Percentiles rank a stretch among this genome's conserved stretches.
phyloP scores from a whole-genome alignment of 1,284 basidiomycete species.

The Cutaneotrichosporon sp. region DNA sequence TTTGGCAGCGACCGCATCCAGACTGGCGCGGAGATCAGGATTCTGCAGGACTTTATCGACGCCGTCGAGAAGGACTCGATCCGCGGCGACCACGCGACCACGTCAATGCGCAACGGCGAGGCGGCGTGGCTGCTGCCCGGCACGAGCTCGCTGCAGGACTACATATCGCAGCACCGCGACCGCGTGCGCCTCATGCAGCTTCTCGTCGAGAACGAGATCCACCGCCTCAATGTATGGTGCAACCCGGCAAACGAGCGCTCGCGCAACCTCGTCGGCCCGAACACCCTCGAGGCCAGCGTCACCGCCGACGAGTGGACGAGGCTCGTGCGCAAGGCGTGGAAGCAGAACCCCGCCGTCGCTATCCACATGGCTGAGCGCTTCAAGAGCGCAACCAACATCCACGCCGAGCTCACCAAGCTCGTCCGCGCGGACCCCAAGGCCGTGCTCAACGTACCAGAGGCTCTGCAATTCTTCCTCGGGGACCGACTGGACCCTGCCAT shows the following conservation, averaged over 20 bases:
- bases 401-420: slow-evolving; percentile 67
- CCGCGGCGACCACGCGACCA: slow-evolving; percentile 61
- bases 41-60: slow-evolving; percentile 75
- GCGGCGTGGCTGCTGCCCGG: slow-evolving; percentile 50
- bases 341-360: slow-evolving; percentile 73
- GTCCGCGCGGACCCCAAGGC: slow-evolving; percentile 68
- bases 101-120: slow-evolving; percentile 59
- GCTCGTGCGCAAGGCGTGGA: slow-evolving; percentile 73
- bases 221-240: slow-evolving; percentile 79
- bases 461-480: slow-evolving; percentile 72
- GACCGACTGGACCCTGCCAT: slow-evolving; percentile 56
- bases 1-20: slow-evolving; percentile 89
- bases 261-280: slow-evolving; percentile 41
- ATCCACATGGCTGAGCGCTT: slow-evolving; percentile 82
- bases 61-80: slow-evolving; percentile 70
- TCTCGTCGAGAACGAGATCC: slow-evolving; percentile 85
- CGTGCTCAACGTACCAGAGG: slow-evolving; percentile 71
- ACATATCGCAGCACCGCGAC: slow-evolving; percentile 57
- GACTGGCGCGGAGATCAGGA: slow-evolving; percentile 78
- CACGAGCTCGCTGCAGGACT: slow-evolving; percentile 53
- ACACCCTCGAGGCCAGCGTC: not conserved
- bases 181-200: slow-evolving; percentile 69
- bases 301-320: slow-evolving; percentile 63
- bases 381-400: slow-evolving; percentile 57
- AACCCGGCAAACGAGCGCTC: slow-evolving; percentile 75